Percentiles rank a stretch among this genome's conserved stretches.
Evolutionary conservation across 2,329 filamentous ascomycete species (phyloP).

Genomic region (Ceratocystis alfenasii): DNA sequence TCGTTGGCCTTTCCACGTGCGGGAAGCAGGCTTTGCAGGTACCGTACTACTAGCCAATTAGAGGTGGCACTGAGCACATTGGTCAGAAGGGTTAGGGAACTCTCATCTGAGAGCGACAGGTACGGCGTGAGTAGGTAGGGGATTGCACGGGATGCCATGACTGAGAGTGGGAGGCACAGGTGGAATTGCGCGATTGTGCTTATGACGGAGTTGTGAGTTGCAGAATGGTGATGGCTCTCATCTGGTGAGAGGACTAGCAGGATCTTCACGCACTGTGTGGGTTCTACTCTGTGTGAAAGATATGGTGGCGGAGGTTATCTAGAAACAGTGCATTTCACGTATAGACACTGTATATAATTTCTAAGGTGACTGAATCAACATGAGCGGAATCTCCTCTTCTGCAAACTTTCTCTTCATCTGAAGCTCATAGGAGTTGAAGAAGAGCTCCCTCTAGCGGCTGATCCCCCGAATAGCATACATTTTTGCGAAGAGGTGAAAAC

Average conservation of each 20-base stretch:
- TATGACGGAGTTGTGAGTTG: not conserved
- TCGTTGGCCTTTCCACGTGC: conserved; percentile 20
- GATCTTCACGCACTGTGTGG: conserved; percentile 15
- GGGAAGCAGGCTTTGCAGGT: conserved; percentile 36
- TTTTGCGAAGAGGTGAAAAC: not conserved
- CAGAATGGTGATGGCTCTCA: not conserved
- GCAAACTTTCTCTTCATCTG: no score
- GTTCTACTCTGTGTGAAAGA: not conserved
- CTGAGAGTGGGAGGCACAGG: not conserved
- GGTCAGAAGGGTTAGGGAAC: conserved; percentile 54
- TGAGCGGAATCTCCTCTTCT: no score
- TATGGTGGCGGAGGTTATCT: not conserved
- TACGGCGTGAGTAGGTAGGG: conserved; percentile 55
- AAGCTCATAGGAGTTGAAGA: no score
- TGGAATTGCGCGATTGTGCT: not conserved
- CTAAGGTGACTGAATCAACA: not conserved
- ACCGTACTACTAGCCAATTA: conserved; percentile 53
- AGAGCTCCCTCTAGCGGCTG: no score
- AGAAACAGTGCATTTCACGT: not conserved
- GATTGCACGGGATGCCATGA: conserved; percentile 37
- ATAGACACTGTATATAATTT: not conserved
- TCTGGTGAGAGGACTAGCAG: not conserved
- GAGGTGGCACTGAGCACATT: conserved; percentile 52
- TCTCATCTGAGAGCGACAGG: conserved; percentile 44
- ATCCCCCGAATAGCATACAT: not conserved